These are phyloP conservation scores for Stromatinia cepivora DNA, from an alignment of 2,329 filamentous ascomycete genomes.

Conservation along the genomic window DNA sequence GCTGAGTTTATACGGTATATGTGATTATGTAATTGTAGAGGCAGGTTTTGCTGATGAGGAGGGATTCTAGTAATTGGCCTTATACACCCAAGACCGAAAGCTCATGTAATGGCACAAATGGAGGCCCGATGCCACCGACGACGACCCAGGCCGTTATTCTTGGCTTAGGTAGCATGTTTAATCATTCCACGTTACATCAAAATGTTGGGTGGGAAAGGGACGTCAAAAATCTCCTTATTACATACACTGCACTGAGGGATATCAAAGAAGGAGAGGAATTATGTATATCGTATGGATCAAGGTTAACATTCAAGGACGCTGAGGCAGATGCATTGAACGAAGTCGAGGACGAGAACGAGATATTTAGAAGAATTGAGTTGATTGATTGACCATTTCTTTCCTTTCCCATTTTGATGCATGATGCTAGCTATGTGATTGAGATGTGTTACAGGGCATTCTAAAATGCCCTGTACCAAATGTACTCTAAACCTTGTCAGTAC, in stretches of 20 bases:
- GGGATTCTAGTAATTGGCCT: slow-evolving; percentile 28
- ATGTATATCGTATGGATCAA: slow-evolving; percentile 46
- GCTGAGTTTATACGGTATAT: background rate
- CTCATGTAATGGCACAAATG: slow-evolving; percentile 42
- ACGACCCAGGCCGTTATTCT: slow-evolving; percentile 45
- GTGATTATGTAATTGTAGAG: background rate
- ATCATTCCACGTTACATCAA: slow-evolving; percentile 52
- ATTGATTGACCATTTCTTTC: slow-evolving; percentile 32
- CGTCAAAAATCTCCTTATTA: slow-evolving; percentile 46
- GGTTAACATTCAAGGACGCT: slow-evolving; percentile 43
- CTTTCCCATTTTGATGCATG: slow-evolving; percentile 2
- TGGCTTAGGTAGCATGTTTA: slow-evolving; percentile 59
- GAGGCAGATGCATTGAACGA: slow-evolving; percentile 33
- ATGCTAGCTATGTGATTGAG: slow-evolving; percentile 4
- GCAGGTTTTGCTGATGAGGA: background rate
- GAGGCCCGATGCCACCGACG: slow-evolving; percentile 42
- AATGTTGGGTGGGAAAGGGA: slow-evolving; percentile 58
- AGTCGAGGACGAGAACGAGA: slow-evolving; percentile 36
- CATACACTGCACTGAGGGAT: slow-evolving; percentile 51
- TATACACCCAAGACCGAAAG: slow-evolving; percentile 17
- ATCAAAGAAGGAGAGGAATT: slow-evolving; percentile 55
- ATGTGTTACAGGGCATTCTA: too few species aligned
- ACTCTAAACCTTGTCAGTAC: background rate
- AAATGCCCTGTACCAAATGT: background rate
- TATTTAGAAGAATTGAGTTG: slow-evolving; percentile 39